Evolutionary conservation across 495 filamentous ascomycete genomes (phyloP), one percentile per base, ranked within the genome.

Genomic region (Penicillium cinerascens): DNA sequence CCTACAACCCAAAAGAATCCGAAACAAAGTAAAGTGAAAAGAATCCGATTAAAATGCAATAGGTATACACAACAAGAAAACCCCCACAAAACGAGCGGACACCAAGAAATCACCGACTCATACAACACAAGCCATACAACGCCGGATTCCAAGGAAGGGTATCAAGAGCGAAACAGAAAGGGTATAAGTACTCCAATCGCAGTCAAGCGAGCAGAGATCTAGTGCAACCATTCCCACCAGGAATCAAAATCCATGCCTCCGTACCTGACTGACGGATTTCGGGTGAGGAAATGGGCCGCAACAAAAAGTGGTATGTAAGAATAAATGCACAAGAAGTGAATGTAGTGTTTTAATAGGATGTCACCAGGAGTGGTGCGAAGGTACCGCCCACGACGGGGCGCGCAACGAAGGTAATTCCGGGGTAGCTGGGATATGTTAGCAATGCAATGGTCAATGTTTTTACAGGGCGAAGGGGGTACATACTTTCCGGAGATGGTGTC

Each of bases 321-420:
- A 52, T 54, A 49, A 42, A 63, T 66, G 8, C 49, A 58, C 63
- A 59, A 58, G 61, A 58, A 65, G 47, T 29, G 50, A 56, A 51
- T 37, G 51, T 33, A 23, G 40, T 23, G 52, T 44, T 69, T 59
- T 23, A 58, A 15, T 23, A 58, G 13, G n/a, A 26, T 43, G 52
- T 52, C 44, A 64, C 50, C 3, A 78, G 66, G 15, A 83, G 64
- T n/a, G 80, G 62, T 8, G 78, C 72, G 61, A 81, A 84, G 10
- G 67, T 58, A 9, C 76, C 80, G 1, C 81, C 82, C 46, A 82
- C 67, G 8, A 81, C 80, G 16, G 82, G 80, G 20, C 80, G 71
- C n/a, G 77, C 78, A 20, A 71, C 66, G 51, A 84, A 83, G 3
- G 54, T 60, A 35, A 65, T 60, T 36, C 39, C 47, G 2, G 68